A percentile compares a stretch with the other conserved stretches of the same genome.
Evolutionary conservation across 1,284 basidiomycete genomes (phyloP).

Genomic region (Marasmius sp.): DNA sequence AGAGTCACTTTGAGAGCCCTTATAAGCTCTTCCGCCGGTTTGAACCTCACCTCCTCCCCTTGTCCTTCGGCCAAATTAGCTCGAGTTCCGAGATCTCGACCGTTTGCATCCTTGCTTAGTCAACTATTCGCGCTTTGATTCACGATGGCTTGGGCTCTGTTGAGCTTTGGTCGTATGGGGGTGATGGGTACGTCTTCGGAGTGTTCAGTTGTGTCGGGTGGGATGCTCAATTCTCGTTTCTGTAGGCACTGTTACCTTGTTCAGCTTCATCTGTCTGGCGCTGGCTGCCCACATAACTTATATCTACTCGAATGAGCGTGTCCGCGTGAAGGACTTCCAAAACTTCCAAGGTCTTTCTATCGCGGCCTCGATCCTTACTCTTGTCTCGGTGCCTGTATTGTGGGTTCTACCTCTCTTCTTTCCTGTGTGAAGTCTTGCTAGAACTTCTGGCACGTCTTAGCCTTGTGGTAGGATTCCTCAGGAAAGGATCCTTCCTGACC

Average conservation of each 20-base stretch:
- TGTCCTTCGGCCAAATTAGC: too few species aligned
- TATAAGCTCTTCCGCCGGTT: too few species aligned
- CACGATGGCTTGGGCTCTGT: too few species aligned
- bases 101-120: too few species aligned
- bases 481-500: not conserved
- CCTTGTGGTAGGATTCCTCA: not conserved
- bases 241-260: not conserved
- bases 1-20: too few species aligned
- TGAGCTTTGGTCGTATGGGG: too few species aligned
- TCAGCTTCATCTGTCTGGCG: not conserved
- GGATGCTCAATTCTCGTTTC: not conserved
- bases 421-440: not conserved
- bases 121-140: too few species aligned
- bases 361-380: not conserved
- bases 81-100: too few species aligned
- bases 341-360: not conserved
- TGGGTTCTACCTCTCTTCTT: not conserved
- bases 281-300: not conserved
- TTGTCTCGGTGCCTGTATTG: not conserved
- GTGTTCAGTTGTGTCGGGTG: too few species aligned
- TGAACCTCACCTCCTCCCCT: too few species aligned
- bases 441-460: not conserved
- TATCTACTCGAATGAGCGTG: not conserved
- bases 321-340: not conserved
- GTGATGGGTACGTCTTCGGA: too few species aligned